A percentile compares a stretch with the other conserved stretches of the same genome.
Conservation (phyloP, 2,329 filamentous ascomycete species). For the Epichloe sylvatica region DNA sequence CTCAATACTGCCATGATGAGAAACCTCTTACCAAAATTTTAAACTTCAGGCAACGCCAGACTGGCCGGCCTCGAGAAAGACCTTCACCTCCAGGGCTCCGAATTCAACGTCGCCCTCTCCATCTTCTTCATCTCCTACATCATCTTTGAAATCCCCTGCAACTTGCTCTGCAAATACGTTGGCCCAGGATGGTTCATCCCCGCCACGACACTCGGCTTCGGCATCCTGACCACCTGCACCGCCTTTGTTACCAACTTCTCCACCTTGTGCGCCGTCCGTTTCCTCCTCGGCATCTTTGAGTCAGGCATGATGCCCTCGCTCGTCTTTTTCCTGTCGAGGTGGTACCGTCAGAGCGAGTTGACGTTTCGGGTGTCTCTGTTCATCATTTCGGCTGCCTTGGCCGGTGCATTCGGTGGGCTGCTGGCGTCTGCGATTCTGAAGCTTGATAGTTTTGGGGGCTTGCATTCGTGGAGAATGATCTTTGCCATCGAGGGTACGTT, state of each 20-base stretch:
- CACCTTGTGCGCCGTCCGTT: conserved; percentile 39
- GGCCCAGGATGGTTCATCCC: conserved; percentile 55
- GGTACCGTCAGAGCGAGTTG: conserved; percentile 49
- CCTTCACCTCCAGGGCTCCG: conserved; percentile 37
- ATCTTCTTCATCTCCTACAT: conserved; percentile 54
- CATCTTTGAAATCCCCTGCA: conserved; percentile 49
- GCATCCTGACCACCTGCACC: conserved; percentile 44
- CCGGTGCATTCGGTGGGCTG: conserved; percentile 54
- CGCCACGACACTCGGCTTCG: conserved; percentile 40
- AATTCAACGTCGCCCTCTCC: conserved; percentile 48
- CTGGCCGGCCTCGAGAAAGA: conserved; percentile 43
- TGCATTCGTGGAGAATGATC: conserved; percentile 54
- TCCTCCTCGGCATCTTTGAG: conserved; percentile 47
- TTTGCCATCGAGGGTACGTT: conserved; percentile 44
- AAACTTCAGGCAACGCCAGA: conserved; percentile 37
- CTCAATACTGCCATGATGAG: background rate
- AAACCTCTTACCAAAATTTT: background rate
- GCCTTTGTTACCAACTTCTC: conserved; percentile 42
- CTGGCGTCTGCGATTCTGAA: conserved; percentile 48
- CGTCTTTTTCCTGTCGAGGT: conserved; percentile 49
- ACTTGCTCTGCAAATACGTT: conserved; percentile 47
- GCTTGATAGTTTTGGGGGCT: conserved; percentile 39
- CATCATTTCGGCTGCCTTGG: conserved; percentile 51
- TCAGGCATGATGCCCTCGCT: conserved; percentile 53
- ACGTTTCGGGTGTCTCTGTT: conserved; percentile 50